phyloP scores from a whole-genome alignment of 345 rosid genomes.

The Linum trigynum region DNA sequence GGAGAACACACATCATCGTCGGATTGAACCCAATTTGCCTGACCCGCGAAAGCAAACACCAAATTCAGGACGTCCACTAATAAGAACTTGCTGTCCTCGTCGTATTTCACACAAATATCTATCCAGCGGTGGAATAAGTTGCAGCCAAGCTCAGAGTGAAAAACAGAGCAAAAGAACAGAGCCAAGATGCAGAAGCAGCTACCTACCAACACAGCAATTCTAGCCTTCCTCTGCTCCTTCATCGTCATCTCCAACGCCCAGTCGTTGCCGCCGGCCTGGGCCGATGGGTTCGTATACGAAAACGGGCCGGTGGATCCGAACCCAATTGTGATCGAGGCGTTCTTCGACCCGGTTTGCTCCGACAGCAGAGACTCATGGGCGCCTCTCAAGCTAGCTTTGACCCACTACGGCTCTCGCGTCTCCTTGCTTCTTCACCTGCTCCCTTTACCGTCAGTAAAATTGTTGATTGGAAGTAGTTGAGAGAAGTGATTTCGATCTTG shows the following conservation, averaged over 20 bases:
- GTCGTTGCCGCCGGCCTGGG: constrained; percentile 54
- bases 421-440: constrained; percentile 55
- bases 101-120: no score
- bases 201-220: neutral
- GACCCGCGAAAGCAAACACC: no score
- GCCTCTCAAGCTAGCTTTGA: constrained; percentile 54
- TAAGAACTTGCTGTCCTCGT: no score
- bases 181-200: constrained; percentile 6
- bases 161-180: no score
- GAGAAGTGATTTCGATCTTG: no score
- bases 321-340: constrained; percentile 62
- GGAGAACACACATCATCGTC: no score
- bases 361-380: constrained; percentile 84
- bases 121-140: no score
- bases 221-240: constrained; percentile 13
- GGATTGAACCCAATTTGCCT: no score
- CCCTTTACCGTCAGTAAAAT: constrained; percentile 68
- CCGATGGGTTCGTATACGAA: constrained; percentile 65
- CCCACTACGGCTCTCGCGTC: constrained; percentile 56
- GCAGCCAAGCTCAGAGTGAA: no score
- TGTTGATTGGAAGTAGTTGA: neutral
- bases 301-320: constrained; percentile 24
- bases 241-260: constrained; percentile 29
- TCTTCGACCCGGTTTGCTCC: constrained; percentile 84
- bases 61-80: no score